phyloP scores from a whole-genome alignment of 1,284 basidiomycete species.

The Amylostereum areolatum region DNA sequence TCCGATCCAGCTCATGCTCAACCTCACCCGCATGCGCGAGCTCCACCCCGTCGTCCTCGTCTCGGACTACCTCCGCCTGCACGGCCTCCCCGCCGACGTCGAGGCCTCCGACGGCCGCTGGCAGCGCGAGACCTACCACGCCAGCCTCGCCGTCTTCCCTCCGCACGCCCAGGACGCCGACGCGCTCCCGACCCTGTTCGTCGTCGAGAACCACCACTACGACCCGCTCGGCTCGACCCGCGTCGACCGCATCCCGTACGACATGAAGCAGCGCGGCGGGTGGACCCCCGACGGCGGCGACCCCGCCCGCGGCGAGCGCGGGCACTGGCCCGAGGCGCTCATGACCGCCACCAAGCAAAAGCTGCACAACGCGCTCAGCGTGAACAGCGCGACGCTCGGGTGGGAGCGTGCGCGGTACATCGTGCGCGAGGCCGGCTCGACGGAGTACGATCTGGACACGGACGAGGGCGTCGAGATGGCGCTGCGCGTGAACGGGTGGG shows the following conservation, averaged over 20 bases:
- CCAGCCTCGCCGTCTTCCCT: background rate
- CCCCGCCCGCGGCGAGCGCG: constrained; percentile 13
- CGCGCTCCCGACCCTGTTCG: constrained; percentile 21
- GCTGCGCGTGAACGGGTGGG: constrained; percentile 26
- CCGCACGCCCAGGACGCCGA: background rate
- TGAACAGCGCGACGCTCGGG: background rate
- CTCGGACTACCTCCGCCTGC: constrained; percentile 31
- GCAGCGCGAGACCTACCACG: constrained; percentile 17
- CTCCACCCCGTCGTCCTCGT: constrained; percentile 28
- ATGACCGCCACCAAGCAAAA: background rate
- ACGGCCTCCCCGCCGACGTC: constrained; percentile 20
- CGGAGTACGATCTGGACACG: constrained; percentile 1
- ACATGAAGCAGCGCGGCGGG: constrained; percentile 25
- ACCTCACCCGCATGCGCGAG: constrained; percentile 30
- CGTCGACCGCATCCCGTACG: constrained; percentile 28
- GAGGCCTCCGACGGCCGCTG: constrained; percentile 31
- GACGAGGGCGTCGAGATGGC: constrained; percentile 22
- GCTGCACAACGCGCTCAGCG: background rate
- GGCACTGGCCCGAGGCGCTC: constrained; percentile 12
- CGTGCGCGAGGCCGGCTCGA: constrained; percentile 3
- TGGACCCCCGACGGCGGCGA: constrained; percentile 16
- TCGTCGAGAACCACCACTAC: constrained; percentile 33
- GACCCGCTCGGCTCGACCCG: constrained; percentile 27
- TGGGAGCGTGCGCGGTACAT: background rate
- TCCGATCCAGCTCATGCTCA: constrained; percentile 30